Conservation (phyloP, 1,139 yeast genomes). For the Kluyveromyces sp. region DNA sequence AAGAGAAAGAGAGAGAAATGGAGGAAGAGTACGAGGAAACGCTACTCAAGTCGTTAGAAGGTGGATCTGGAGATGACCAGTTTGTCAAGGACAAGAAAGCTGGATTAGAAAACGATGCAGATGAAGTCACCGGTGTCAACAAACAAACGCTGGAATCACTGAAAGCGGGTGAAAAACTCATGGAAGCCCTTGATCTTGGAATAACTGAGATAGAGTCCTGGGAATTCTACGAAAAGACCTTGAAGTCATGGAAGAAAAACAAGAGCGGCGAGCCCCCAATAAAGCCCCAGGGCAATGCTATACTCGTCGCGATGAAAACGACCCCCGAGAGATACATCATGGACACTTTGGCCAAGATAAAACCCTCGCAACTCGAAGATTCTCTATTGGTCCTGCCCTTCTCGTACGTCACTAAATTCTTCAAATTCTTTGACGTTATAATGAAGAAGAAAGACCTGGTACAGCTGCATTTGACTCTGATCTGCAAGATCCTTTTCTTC, state of each 20-base stretch:
- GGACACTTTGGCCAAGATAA: constrained; percentile 60
- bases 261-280: constrained; percentile 41
- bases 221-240: constrained; percentile 40
- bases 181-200: constrained; percentile 90
- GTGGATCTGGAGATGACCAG: constrained; percentile 42
- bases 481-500: constrained; percentile 71
- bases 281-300: constrained; percentile 60
- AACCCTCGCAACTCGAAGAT: constrained; percentile 83
- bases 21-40: constrained; percentile 85
- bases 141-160: constrained; percentile 86
- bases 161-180: constrained; percentile 88
- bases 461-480: constrained; percentile 47
- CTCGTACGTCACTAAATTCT: constrained; percentile 65
- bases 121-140: constrained; percentile 59
- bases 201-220: constrained; percentile 58
- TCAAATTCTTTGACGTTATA: constrained; percentile 73
- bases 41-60: constrained; percentile 62
- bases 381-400: constrained; percentile 87
- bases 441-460: constrained; percentile 43
- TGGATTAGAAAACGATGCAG: constrained; percentile 38
- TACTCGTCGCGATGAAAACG: constrained; percentile 62
- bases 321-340: constrained; percentile 75
- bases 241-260: constrained; percentile 37
- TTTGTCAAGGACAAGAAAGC: constrained; percentile 28
- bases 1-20: constrained; percentile 91